These are phyloP conservation scores for Pezicula radicicola DNA, from an alignment of 2,329 filamentous ascomycete species.

Conservation along the genomic window DNA sequence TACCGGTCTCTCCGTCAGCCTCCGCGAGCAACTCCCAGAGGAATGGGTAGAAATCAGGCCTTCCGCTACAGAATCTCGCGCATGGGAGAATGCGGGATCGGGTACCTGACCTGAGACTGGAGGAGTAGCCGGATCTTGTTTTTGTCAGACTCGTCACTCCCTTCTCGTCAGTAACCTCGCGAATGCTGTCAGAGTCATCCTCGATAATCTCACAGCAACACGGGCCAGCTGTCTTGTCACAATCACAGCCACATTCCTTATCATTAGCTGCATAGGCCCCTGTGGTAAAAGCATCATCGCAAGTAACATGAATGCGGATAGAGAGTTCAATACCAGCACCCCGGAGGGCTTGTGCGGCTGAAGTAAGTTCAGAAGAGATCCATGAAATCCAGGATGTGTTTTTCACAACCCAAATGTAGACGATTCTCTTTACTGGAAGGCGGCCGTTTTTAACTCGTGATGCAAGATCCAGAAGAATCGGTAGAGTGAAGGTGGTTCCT, in stretches of 20 bases:
- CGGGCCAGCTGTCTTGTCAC: constrained; percentile 14
- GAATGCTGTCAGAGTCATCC: constrained; percentile 2
- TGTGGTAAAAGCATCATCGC: constrained; percentile 17
- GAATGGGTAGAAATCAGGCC: constrained; percentile 50
- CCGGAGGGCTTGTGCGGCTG: constrained; percentile 35
- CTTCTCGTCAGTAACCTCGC: constrained; percentile 7
- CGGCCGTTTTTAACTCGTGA: constrained; percentile 9
- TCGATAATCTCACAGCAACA: constrained; percentile 12
- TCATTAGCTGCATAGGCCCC: not conserved
- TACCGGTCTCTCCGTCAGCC: constrained; percentile 58
- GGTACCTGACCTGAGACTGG: constrained; percentile 21
- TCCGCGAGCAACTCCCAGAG: constrained; percentile 52
- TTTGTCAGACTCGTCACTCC: not conserved
- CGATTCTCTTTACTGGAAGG: constrained; percentile 45
- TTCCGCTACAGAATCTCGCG: constrained; percentile 16
- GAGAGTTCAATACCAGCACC: constrained; percentile 44
- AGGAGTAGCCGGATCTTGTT: constrained; percentile 5
- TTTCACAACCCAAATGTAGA: constrained; percentile 52
- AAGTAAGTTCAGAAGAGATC: constrained; percentile 26
- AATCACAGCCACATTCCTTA: constrained; percentile 11
- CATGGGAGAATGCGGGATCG: constrained; percentile 38
- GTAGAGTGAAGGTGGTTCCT: constrained; percentile 57
- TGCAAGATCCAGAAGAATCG: constrained; percentile 41
- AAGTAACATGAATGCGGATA: constrained; percentile 53
- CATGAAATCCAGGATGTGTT: constrained; percentile 53